phyloP scores from a whole-genome alignment of 2,329 filamentous ascomycete species.

The Fusarium pseudograminearum region DNA sequence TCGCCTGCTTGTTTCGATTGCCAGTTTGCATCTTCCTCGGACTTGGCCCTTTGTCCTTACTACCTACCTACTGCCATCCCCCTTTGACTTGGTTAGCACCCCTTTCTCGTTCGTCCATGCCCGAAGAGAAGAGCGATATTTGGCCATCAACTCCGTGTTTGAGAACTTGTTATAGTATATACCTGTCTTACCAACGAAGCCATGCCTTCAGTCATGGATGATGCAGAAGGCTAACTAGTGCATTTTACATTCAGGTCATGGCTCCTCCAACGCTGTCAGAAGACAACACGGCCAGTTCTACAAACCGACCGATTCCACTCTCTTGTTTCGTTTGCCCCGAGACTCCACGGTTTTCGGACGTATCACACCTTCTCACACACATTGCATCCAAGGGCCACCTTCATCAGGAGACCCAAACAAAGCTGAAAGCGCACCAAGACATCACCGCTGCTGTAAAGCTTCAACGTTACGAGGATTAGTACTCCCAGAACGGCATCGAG shows the following conservation, averaged over 20 bases:
- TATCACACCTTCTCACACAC: constrained; percentile 92
- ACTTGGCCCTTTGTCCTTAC: constrained; percentile 19
- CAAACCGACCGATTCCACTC: constrained; percentile 69
- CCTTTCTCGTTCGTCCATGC: constrained; percentile 44
- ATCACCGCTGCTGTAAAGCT: constrained; percentile 71
- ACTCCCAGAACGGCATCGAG: constrained; percentile 76
- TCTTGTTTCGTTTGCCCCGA: constrained; percentile 87
- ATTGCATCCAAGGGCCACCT: constrained; percentile 93
- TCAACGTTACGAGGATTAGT: constrained; percentile 82
- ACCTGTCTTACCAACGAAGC: background rate
- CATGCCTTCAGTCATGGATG: background rate
- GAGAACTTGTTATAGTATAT: background rate
- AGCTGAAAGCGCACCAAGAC: constrained; percentile 77
- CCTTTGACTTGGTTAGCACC: constrained; percentile 38
- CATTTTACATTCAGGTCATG: constrained; percentile 53
- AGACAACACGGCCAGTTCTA: constrained; percentile 38
- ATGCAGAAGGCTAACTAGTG: constrained; percentile 32
- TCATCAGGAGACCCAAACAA: constrained; percentile 83
- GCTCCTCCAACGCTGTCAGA: constrained; percentile 47
- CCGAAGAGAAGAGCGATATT: constrained; percentile 7
- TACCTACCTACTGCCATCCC: constrained; percentile 24
- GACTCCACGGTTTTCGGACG: constrained; percentile 84
- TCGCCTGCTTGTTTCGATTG: constrained; percentile 44
- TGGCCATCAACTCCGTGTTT: background rate
- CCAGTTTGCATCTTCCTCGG: constrained; percentile 37